A percentile compares a stretch with the other conserved stretches of the same genome.
Conservation (phyloP, 1,284 basidiomycete species). For the Fomitopsis palustris region DNA sequence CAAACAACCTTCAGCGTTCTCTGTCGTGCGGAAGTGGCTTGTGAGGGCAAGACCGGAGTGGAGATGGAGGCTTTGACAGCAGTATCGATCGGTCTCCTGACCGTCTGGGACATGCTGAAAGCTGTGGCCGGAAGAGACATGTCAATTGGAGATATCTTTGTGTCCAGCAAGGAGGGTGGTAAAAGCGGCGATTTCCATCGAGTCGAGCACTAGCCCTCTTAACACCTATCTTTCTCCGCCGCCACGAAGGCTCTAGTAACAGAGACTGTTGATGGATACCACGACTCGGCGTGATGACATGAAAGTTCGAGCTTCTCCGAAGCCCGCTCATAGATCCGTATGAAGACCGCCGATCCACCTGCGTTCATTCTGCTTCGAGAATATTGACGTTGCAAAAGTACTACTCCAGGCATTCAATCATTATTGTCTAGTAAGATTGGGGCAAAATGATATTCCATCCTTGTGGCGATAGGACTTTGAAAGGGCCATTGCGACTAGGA, state of each 20-base stretch:
- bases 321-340: background rate
- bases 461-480: too few relatives aligned
- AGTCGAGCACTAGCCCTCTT: background rate
- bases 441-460: too few relatives aligned
- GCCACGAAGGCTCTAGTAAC: background rate
- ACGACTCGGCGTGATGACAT: background rate
- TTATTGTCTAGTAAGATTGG: too few relatives aligned
- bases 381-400: too few relatives aligned
- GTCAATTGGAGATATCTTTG: constrained; percentile 67
- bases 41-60: constrained; percentile 81
- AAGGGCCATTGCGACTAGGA: background rate
- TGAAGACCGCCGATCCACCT: too few relatives aligned
- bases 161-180: constrained; percentile 71
- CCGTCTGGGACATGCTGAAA: constrained; percentile 93
- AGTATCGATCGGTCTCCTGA: constrained; percentile 75
- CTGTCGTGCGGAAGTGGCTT: constrained; percentile 67
- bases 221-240: constrained; percentile 1
- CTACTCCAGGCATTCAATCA: too few relatives aligned
- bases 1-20: constrained; percentile 45
- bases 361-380: too few relatives aligned
- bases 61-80: constrained; percentile 94
- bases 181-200: constrained; percentile 63
- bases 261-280: background rate
- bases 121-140: constrained; percentile 84
- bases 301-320: background rate